Base-by-base conservation (phyloP, 2,329 filamentous ascomycete species). In the Sporothrix humicola region DNA sequence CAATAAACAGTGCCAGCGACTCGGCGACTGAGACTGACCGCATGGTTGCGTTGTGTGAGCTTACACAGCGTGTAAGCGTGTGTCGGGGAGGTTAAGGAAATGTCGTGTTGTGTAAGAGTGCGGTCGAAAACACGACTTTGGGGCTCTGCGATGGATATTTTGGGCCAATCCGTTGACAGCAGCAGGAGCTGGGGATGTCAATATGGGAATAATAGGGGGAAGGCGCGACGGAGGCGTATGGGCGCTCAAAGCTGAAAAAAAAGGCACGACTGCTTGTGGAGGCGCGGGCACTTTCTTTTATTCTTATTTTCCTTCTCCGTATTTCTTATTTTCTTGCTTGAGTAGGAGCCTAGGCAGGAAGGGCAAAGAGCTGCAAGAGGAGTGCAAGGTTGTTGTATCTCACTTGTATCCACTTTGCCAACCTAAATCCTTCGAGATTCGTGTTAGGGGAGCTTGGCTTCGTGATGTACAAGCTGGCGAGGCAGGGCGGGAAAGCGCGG, bases 1-100 rank as follows among this genome's bases (percentile, higher is more conserved):
- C 44, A 15, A 65, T 71, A 46, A 75, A 61, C 44, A 74, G 68
- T 52, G 59, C 68, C 48, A 65, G 65, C 52, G 46, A 37, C 65
- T 50, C 70, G 42, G 73, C 50, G 59, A 15, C 42, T 9, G 68
- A 26, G 42, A 31, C 37, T 42, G 69, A 10, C 42, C 54, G 56
- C 69, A 71, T 71, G 59, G 54, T 23, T 37, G 52, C 52, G 52
- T 17, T 58, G n/a, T 23, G 52, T 26, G 20, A 42, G 68, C 31
- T 42, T 69, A 50, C 26, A 46, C 46, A 58, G 52, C 9, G 42
- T 26, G 37, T 12, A 37, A 37, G 31, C 31, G 31, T 37, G 31
- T n/a, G 17, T 63, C 42, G 65, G 56, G 9, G 20, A 42, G 20
- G 26, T 15, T 3, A 44, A 23, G 42, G 12, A 46, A 23, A 17